Conservation (phyloP, 2,329 filamentous ascomycete genomes). For the Parascedosporium putredinis region DNA sequence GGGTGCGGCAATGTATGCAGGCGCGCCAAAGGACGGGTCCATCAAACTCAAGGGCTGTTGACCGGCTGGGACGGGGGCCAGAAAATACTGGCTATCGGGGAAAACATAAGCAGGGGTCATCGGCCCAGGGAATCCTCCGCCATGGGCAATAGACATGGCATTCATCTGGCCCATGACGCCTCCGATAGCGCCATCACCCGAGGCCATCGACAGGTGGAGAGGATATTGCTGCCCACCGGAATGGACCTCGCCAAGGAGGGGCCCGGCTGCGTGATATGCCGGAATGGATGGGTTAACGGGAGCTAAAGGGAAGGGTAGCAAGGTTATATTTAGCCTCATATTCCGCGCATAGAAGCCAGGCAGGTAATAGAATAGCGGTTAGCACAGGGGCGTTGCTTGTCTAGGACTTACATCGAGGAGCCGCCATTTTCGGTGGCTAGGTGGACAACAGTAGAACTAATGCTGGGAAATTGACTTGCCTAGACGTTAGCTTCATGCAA, state of each 20-base stretch:
- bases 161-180: slow-evolving; percentile 11
- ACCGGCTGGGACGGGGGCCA: slow-evolving; percentile 24
- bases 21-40: slow-evolving; percentile 13
- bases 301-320: slow-evolving; percentile 1
- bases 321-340: too few species aligned
- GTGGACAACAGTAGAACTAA: too few species aligned
- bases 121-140: slow-evolving; percentile 7
- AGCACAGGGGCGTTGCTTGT: too few species aligned
- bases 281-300: slow-evolving; percentile 4
- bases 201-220: not conserved
- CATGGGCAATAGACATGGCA: slow-evolving; percentile 19
- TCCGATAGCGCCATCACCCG: not conserved
- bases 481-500: too few species aligned
- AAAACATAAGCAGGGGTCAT: slow-evolving; percentile 14
- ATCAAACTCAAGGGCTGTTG: slow-evolving; percentile 23
- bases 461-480: too few species aligned
- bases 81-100: slow-evolving; percentile 27
- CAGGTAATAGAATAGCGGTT: too few species aligned
- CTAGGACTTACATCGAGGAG: slow-evolving; percentile 7
- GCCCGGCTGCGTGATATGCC: not conserved
- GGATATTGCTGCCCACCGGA: slow-evolving; percentile 2
- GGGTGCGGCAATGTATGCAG: slow-evolving; percentile 24
- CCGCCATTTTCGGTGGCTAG: too few species aligned
- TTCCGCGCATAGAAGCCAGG: too few species aligned
- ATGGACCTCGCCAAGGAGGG: not conserved